These are phyloP conservation scores for Harringtonia lauricola DNA, from an alignment of 2,329 filamentous ascomycete genomes.

Conservation along the genomic window DNA sequence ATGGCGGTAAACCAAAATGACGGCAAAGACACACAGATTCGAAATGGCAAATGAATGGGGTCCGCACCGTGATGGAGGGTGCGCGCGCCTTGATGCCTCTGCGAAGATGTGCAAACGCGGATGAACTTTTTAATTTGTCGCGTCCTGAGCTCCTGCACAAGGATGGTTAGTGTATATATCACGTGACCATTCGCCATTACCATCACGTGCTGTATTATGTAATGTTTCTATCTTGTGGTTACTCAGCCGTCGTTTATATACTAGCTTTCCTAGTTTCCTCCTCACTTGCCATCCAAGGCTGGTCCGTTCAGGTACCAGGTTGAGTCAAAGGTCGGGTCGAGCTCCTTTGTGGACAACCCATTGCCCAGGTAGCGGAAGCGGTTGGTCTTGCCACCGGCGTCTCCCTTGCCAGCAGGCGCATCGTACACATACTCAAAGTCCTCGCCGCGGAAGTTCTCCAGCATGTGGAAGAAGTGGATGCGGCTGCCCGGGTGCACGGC, in stretches of 20 bases:
- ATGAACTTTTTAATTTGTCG: conserved; percentile 3
- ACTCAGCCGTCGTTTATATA: no score
- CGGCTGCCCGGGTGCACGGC: conserved; percentile 40
- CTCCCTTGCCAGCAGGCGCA: no score
- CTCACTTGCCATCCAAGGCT: background rate
- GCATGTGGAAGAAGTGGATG: conserved; percentile 41
- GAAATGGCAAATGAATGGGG: background rate
- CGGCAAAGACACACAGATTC: background rate
- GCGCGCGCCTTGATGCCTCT: background rate
- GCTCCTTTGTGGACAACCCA: conserved; percentile 37
- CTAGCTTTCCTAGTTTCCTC: background rate
- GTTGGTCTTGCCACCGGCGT: conserved; percentile 20
- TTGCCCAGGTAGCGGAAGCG: conserved; percentile 42
- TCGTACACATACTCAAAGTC: conserved; percentile 41
- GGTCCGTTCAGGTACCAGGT: conserved; percentile 30
- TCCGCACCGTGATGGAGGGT: background rate
- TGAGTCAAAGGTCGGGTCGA: conserved; percentile 23
- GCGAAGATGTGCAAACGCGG: background rate
- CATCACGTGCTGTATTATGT: conserved; percentile 1
- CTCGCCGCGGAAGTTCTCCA: conserved; percentile 37
- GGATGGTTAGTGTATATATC: background rate
- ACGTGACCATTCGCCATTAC: background rate
- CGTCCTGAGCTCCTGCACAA: conserved; percentile 1
- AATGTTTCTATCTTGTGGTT: no score
- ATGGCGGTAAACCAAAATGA: background rate